A percentile compares a stretch with the other conserved stretches of the same genome.
These are phyloP conservation scores for Eucalyptus pumila DNA, from an alignment of 345 rosid genomes.

Conservation along the genomic window DNA sequence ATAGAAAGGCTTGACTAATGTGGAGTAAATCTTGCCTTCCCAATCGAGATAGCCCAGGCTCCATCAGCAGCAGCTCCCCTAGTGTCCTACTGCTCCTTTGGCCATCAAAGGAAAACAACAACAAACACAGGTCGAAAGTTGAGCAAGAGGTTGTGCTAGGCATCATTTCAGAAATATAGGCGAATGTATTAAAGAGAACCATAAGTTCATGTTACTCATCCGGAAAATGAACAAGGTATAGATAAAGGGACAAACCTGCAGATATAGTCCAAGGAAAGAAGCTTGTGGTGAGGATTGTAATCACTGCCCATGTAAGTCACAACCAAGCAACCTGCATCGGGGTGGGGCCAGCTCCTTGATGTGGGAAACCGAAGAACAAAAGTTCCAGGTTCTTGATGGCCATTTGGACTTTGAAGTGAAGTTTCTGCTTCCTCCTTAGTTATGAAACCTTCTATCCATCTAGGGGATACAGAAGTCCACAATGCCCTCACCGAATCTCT, in stretches of 20 bases:
- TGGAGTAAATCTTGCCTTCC: slow-evolving; percentile 54
- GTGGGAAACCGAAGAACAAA: slow-evolving; percentile 86
- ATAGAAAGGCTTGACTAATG: background rate
- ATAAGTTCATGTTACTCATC: background rate
- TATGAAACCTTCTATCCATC: slow-evolving; percentile 93
- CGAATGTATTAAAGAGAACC: background rate
- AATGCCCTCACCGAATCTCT: slow-evolving; percentile 40
- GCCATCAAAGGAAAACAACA: slow-evolving; percentile 8
- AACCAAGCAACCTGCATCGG: slow-evolving; percentile 84
- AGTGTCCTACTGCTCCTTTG: slow-evolving; percentile 33
- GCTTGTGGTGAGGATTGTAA: slow-evolving; percentile 48
- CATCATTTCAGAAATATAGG: background rate
- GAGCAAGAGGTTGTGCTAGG: background rate
- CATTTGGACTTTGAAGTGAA: slow-evolving; percentile 62
- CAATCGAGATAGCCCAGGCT: slow-evolving; percentile 68
- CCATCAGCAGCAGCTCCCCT: slow-evolving; percentile 69
- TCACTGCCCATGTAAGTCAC: slow-evolving; percentile 76
- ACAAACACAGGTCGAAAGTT: background rate
- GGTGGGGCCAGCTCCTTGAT: slow-evolving; percentile 98
- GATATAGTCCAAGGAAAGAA: slow-evolving; percentile 44
- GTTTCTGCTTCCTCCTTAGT: slow-evolving; percentile 92
- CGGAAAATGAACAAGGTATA: background rate
- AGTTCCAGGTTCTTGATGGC: slow-evolving; percentile 87
- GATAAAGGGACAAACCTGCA: slow-evolving; percentile 28
- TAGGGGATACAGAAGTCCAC: slow-evolving; percentile 70